phyloP scores from a whole-genome alignment of 306 rosid genomes.

The Vachellia collinsii region DNA sequence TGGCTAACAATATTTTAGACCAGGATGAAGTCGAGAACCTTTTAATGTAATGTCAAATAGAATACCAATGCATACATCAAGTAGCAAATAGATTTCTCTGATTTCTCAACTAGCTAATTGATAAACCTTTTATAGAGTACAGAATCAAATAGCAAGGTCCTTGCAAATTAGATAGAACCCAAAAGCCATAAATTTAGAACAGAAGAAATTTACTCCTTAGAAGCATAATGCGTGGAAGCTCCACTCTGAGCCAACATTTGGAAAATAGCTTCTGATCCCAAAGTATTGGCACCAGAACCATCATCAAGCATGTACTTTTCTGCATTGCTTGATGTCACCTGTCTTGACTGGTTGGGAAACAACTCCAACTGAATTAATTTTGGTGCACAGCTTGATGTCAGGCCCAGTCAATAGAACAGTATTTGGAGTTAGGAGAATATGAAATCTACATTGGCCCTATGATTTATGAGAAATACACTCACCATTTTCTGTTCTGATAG shows the following conservation, averaged over 20 bases:
- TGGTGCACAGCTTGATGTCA: conserved; percentile 40
- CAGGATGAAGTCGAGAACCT: conserved; percentile 14
- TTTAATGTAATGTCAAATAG: background rate
- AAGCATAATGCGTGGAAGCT: conserved; percentile 65
- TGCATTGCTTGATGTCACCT: conserved; percentile 63
- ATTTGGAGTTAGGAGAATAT: conserved; percentile 35
- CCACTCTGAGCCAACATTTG: conserved; percentile 66
- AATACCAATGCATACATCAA: conserved; percentile 15
- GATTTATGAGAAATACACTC: conserved; percentile 34
- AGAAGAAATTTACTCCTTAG: conserved; percentile 67
- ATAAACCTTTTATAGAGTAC: conserved; percentile 11
- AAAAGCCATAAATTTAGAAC: conserved; percentile 36
- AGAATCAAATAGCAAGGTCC: conserved; percentile 21
- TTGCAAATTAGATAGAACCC: conserved; percentile 1
- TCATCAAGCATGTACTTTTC: conserved; percentile 59
- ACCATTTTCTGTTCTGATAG: conserved; percentile 52
- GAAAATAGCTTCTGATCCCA: conserved; percentile 71
- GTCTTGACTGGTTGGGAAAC: conserved; percentile 46
- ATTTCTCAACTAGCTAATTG: conserved; percentile 5
- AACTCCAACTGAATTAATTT: conserved; percentile 52
- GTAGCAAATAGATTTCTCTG: conserved; percentile 25
- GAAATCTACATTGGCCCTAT: conserved; percentile 33
- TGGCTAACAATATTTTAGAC: conserved; percentile 24
- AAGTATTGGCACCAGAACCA: conserved; percentile 48
- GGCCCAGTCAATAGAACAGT: conserved; percentile 32